These are phyloP conservation scores for Phlebiopsis gigantea DNA, from an alignment of 768 basidiomycete genomes.

Conservation along the genomic window DNA sequence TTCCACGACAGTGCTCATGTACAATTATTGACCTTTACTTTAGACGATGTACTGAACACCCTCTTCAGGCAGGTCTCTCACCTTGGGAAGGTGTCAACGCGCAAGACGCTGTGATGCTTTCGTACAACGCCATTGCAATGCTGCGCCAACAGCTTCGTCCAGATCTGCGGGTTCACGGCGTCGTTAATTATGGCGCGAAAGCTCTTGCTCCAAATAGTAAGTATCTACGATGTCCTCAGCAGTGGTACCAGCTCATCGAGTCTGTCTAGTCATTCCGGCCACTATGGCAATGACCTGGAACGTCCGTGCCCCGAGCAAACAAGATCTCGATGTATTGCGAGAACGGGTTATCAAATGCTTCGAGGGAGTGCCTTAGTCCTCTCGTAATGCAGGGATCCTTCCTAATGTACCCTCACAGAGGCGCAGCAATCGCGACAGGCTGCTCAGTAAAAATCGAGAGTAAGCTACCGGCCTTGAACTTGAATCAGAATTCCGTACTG, in stretches of 20 bases:
- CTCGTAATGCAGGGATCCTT: not conserved
- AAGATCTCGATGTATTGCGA: slow-evolving; percentile 51
- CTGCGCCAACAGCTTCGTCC: slow-evolving; percentile 81
- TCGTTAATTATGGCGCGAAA: slow-evolving; percentile 66
- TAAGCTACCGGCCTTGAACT: slow-evolving; percentile 43
- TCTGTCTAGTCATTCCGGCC: slow-evolving; percentile 55
- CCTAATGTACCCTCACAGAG: slow-evolving; percentile 32
- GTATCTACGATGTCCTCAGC: slow-evolving; percentile 15
- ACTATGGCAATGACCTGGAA: slow-evolving; percentile 47
- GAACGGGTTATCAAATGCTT: slow-evolving; percentile 69
- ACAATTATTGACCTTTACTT: not conserved
- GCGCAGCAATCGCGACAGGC: slow-evolving; percentile 62
- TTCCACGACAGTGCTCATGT: not conserved
- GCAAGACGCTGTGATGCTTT: slow-evolving; percentile 79
- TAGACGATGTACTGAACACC: slow-evolving; percentile 19
- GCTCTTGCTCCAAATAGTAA: slow-evolving; percentile 67
- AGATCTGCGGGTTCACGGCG: slow-evolving; percentile 73
- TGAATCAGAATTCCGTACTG: slow-evolving; percentile 58
- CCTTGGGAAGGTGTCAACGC: slow-evolving; percentile 87
- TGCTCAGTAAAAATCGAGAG: slow-evolving; percentile 31
- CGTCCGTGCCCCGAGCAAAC: slow-evolving; percentile 64
- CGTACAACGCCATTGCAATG: slow-evolving; percentile 73
- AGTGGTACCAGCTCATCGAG: slow-evolving; percentile 32
- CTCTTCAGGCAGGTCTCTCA: slow-evolving; percentile 71
- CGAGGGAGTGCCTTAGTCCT: slow-evolving; percentile 41